Conservation (phyloP, 306 rosid genomes). For the Casuarina cunninghamiana region DNA sequence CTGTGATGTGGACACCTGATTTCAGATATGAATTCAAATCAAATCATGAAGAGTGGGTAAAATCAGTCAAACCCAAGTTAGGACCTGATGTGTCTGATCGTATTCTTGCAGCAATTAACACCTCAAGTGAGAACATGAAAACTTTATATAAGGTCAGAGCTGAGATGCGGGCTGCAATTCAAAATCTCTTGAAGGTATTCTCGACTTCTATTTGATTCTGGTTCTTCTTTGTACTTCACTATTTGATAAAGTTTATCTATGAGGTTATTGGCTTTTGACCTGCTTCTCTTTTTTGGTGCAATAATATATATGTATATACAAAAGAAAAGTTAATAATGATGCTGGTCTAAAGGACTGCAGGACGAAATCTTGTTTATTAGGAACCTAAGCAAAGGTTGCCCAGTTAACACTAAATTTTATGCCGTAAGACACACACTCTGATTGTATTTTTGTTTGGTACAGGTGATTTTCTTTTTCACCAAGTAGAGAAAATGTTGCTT, state of each 20-base stretch:
- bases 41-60: constrained; percentile 86
- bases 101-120: constrained; percentile 57
- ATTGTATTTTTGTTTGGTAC: too few relatives aligned
- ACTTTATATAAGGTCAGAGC: constrained; percentile 69
- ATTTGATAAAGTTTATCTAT: background rate
- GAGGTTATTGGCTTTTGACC: background rate
- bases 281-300: background rate
- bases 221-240: background rate
- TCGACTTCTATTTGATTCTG: constrained; percentile 5
- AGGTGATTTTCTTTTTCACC: background rate
- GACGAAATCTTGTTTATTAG: too few relatives aligned
- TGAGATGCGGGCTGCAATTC: constrained; percentile 79
- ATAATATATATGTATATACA: too few relatives aligned
- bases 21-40: constrained; percentile 85
- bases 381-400: too few relatives aligned
- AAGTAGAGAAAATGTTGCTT: background rate
- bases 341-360: too few relatives aligned
- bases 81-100: constrained; percentile 49
- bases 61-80: constrained; percentile 67
- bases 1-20: constrained; percentile 26
- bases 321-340: background rate
- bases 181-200: constrained; percentile 73
- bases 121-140: constrained; percentile 61
- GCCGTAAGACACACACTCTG: too few relatives aligned
- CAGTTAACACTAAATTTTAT: too few relatives aligned